Percentiles rank a stretch among this genome's conserved stretches.
phyloP scores from a whole-genome alignment of 2,329 filamentous ascomycete genomes.

The Pseudogymnoascus sp. region DNA sequence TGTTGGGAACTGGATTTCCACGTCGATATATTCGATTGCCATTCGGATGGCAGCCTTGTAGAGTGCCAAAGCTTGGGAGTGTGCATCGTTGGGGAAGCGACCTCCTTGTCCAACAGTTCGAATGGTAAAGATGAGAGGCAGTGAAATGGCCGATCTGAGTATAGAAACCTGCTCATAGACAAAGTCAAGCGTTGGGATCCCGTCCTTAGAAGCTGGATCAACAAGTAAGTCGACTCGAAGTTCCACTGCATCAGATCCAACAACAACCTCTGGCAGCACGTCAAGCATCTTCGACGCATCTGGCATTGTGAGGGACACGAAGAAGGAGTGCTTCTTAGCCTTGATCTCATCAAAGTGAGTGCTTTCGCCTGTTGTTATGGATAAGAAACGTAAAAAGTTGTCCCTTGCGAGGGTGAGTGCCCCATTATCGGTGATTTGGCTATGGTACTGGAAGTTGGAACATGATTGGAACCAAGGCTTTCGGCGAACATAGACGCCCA shows the following conservation, averaged over 20 bases:
- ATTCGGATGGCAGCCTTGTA: slow-evolving; percentile 73
- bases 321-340: slow-evolving; percentile 72
- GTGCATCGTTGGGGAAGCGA: slow-evolving; percentile 69
- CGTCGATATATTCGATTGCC: slow-evolving; percentile 85
- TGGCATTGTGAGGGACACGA: slow-evolving; percentile 82
- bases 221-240: slow-evolving; percentile 83
- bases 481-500: slow-evolving; percentile 79
- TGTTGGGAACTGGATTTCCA: slow-evolving; percentile 81
- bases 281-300: slow-evolving; percentile 56
- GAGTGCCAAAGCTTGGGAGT: slow-evolving; percentile 61
- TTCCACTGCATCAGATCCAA: slow-evolving; percentile 89
- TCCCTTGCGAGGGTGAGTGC: slow-evolving; percentile 29
- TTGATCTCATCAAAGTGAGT: slow-evolving; percentile 47
- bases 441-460: slow-evolving; percentile 91
- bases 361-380: slow-evolving; percentile 56
- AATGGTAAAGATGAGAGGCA: slow-evolving; percentile 88
- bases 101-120: slow-evolving; percentile 81
- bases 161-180: slow-evolving; percentile 74
- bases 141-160: slow-evolving; percentile 59
- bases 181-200: slow-evolving; percentile 60
- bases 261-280: slow-evolving; percentile 61
- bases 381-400: slow-evolving; percentile 67
- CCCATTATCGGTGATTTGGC: slow-evolving; percentile 45
- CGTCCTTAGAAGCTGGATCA: slow-evolving; percentile 47
- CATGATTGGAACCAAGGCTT: slow-evolving; percentile 87